Evolutionary conservation across 345 rosid species (phyloP).

Genomic region (Triadica sebifera): DNA sequence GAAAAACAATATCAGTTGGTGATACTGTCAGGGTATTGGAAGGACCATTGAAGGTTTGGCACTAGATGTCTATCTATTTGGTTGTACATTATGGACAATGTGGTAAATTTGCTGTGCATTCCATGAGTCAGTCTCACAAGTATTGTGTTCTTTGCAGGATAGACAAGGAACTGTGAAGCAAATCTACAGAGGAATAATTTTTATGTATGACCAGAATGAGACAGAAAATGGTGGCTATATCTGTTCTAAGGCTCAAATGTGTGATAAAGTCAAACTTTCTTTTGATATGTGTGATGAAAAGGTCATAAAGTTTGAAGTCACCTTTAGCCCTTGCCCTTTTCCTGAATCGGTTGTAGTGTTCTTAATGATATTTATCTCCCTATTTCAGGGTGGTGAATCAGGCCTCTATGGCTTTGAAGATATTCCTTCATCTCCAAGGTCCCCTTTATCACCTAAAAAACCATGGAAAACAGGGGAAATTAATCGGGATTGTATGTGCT

Average conservation of each 20-base stretch:
- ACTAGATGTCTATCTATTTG: conserved; percentile 2
- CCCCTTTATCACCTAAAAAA: conserved; percentile 64
- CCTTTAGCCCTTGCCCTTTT: background rate
- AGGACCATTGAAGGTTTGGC: conserved; percentile 74
- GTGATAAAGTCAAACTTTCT: conserved; percentile 69
- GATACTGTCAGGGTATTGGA: conserved; percentile 75
- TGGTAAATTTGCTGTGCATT: background rate
- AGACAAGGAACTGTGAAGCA: conserved; percentile 81
- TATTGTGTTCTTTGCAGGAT: conserved; percentile 52
- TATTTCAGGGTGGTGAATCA: conserved; percentile 54
- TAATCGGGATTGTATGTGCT: conserved; percentile 54
- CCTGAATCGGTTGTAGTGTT: background rate
- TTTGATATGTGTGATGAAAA: conserved; percentile 45
- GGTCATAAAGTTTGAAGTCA: conserved; percentile 37
- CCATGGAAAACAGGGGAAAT: conserved; percentile 58
- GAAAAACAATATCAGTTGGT: conserved; percentile 56
- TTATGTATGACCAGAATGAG: conserved; percentile 64
- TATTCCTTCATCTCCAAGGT: conserved; percentile 68
- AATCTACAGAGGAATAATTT: conserved; percentile 78
- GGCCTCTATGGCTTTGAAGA: conserved; percentile 56
- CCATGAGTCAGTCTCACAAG: conserved; percentile 5
- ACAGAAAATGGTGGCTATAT: conserved; percentile 78
- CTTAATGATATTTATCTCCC: conserved; percentile 12
- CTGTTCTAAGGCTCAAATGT: conserved; percentile 68
- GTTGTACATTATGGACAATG: background rate